Evolutionary conservation across 2,329 filamentous ascomycete species (phyloP).

Genomic region (Myriosclerotinia curreyana): DNA sequence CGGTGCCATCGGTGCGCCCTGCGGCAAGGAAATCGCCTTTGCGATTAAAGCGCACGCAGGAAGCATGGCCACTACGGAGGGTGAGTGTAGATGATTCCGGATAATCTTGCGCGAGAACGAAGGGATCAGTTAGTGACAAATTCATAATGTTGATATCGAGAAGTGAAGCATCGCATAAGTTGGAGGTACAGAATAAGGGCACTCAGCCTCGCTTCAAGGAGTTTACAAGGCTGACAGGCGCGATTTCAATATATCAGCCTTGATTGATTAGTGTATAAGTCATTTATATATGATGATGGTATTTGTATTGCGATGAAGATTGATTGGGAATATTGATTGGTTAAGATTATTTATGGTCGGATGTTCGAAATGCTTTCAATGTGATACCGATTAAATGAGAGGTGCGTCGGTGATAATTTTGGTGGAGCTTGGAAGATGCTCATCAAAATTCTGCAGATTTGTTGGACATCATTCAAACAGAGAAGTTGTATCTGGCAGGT

Average conservation of each 20-base stretch:
- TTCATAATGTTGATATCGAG: slow-evolving; percentile 53
- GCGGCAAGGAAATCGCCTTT: slow-evolving; percentile 93
- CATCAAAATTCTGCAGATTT: slow-evolving; percentile 32
- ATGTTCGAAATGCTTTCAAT: too few species aligned
- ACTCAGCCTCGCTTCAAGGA: slow-evolving; percentile 11
- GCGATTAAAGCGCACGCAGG: slow-evolving; percentile 81
- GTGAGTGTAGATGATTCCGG: slow-evolving; percentile 86
- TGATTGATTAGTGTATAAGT: background rate
- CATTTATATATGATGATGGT: background rate
- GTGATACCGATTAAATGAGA: too few species aligned
- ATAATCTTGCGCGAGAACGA: slow-evolving; percentile 74
- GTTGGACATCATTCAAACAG: slow-evolving; percentile 34
- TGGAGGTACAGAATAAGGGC: slow-evolving; percentile 4
- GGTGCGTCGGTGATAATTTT: too few species aligned
- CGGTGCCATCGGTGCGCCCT: slow-evolving; percentile 87
- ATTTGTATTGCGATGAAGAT: background rate
- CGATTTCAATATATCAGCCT: background rate
- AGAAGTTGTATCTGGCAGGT: slow-evolving; percentile 31
- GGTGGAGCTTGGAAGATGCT: too few species aligned
- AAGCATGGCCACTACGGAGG: slow-evolving; percentile 69
- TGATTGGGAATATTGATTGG: background rate
- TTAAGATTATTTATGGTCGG: background rate
- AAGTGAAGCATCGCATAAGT: background rate
- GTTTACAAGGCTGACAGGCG: background rate
- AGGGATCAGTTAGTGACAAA: slow-evolving; percentile 68